These are phyloP conservation scores for Clathrospora elynae DNA, from an alignment of 2,329 filamentous ascomycete species.

Conservation along the genomic window DNA sequence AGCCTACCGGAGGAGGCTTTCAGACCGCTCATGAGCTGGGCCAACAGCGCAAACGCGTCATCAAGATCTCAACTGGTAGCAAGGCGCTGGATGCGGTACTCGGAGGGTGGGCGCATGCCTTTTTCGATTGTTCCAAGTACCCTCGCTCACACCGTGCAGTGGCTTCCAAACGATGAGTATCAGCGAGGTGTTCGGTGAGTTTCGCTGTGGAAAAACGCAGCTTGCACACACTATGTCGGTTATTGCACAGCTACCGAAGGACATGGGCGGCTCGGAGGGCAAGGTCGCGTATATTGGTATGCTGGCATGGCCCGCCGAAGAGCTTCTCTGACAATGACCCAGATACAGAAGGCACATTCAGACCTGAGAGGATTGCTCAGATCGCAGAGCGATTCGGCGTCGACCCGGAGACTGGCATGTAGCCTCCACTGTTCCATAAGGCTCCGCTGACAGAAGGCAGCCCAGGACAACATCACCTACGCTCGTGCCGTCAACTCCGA, in stretches of 20 bases:
- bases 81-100: slow-evolving; percentile 70
- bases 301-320: slow-evolving; percentile 1
- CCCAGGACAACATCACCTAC: slow-evolving; percentile 71
- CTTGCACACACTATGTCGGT: slow-evolving; percentile 72
- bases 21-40: slow-evolving; percentile 69
- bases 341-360: slow-evolving; percentile 57
- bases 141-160: slow-evolving; percentile 44
- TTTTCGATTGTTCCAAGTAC: background rate
- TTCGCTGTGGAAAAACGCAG: slow-evolving; percentile 71
- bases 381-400: slow-evolving; percentile 69
- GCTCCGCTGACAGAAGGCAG: slow-evolving; percentile 60
- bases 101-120: slow-evolving; percentile 56
- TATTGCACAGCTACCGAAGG: slow-evolving; percentile 62
- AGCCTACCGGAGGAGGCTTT: slow-evolving; percentile 66
- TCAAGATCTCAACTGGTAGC: slow-evolving; percentile 71
- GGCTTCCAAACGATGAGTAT: slow-evolving; percentile 74
- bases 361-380: slow-evolving; percentile 69
- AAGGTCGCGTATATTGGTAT: slow-evolving; percentile 71
- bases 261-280: slow-evolving; percentile 69
- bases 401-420: slow-evolving; percentile 43
- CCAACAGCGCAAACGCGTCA: slow-evolving; percentile 65
- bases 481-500: slow-evolving; percentile 70
- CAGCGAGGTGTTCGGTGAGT: slow-evolving; percentile 67
- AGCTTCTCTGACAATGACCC: slow-evolving; percentile 13
- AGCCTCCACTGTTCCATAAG: background rate